Percentiles rank a stretch among this genome's conserved stretches.
These are phyloP conservation scores for Scedosporium aurantiacum DNA, from an alignment of 2,329 filamentous ascomycete genomes.

Conservation along the genomic window DNA sequence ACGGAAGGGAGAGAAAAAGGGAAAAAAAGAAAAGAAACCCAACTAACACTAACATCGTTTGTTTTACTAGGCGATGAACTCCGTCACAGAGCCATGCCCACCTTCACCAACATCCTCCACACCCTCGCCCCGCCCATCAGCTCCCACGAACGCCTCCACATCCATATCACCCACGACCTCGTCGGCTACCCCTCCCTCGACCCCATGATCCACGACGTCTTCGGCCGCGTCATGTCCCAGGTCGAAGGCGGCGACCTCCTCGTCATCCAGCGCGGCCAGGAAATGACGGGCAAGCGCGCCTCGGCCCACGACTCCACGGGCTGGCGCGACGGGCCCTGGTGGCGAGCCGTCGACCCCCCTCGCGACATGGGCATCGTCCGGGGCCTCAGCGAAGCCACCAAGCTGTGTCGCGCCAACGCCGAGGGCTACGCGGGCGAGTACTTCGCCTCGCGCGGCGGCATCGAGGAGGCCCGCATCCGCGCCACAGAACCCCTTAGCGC, in stretches of 20 bases:
- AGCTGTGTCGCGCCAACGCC: conserved; percentile 79
- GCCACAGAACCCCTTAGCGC: conserved; percentile 72
- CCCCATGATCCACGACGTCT: conserved; percentile 81
- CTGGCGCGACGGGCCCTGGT: conserved; percentile 96
- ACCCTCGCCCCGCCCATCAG: conserved; percentile 93
- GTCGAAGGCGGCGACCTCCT: conserved; percentile 93
- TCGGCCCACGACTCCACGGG: conserved; percentile 50
- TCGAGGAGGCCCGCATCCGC: conserved; percentile 68
- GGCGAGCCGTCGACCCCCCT: conserved; percentile 59
- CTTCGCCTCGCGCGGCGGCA: conserved; percentile 64
- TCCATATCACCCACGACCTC: conserved; percentile 94
- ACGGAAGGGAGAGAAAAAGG: too few relatives aligned
- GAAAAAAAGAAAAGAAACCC: not conserved
- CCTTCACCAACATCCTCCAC: conserved; percentile 88
- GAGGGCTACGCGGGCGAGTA: conserved; percentile 82
- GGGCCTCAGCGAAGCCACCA: conserved; percentile 76
- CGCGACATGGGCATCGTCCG: conserved; percentile 72
- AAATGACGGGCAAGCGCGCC: conserved; percentile 60
- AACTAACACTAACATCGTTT: conserved; percentile 5
- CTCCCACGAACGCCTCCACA: conserved; percentile 90
- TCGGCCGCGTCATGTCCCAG: conserved; percentile 95
- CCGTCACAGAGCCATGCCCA: conserved; percentile 76
- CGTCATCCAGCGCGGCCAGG: conserved; percentile 86
- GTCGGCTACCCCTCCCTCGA: conserved; percentile 90
- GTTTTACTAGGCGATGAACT: conserved; percentile 63